Evolutionary conservation across 2,329 filamentous ascomycete species (phyloP).

Genomic region (Nemania diffusa): DNA sequence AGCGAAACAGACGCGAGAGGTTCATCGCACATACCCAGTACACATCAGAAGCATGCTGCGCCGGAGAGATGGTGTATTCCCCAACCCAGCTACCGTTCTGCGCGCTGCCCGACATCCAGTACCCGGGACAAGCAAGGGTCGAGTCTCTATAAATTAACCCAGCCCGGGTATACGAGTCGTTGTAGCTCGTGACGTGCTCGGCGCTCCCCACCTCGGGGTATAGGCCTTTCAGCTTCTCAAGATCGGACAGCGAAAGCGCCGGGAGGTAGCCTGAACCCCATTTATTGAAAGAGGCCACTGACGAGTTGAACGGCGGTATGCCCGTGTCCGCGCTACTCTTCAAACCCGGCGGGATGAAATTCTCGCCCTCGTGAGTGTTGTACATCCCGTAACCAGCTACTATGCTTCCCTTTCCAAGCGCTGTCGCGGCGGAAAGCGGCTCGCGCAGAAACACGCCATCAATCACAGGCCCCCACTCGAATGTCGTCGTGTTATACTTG

Average conservation of each 20-base stretch:
- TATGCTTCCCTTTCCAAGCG: conserved; percentile 41
- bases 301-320: conserved; percentile 61
- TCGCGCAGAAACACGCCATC: conserved; percentile 63
- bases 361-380: conserved; percentile 71
- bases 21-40: conserved; percentile 57
- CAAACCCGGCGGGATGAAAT: conserved; percentile 66
- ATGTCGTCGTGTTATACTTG: conserved; percentile 65
- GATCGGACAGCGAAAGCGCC: conserved; percentile 52
- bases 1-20: background rate
- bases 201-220: conserved; percentile 61
- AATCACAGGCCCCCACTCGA: conserved; percentile 70
- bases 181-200: conserved; percentile 60
- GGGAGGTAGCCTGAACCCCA: conserved; percentile 68
- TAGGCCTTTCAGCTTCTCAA: conserved; percentile 53
- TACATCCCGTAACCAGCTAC: conserved; percentile 65
- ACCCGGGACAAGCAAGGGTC: conserved; percentile 68
- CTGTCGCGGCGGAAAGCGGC: conserved; percentile 58
- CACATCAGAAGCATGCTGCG: conserved; percentile 68
- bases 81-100: conserved; percentile 61
- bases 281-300: conserved; percentile 57
- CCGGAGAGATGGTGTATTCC: conserved; percentile 69
- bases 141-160: conserved; percentile 68
- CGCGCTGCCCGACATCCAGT: conserved; percentile 63
- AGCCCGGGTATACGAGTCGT: conserved; percentile 62
- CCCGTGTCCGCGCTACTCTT: conserved; percentile 47